Evolutionary conservation across 805 yeast genomes (phyloP).

Genomic region (Cyberlindnera amylophila): DNA sequence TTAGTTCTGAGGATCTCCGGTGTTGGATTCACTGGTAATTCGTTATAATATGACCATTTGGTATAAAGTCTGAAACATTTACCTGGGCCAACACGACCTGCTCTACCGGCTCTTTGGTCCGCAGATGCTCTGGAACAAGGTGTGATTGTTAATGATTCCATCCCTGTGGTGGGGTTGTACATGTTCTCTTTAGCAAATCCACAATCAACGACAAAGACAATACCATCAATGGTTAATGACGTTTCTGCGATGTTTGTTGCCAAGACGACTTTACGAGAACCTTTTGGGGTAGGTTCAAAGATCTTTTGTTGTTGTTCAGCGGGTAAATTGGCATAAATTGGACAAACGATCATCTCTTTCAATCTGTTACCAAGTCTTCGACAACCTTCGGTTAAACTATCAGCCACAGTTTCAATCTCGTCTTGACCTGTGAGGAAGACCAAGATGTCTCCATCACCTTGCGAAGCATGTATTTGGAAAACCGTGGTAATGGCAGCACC

Average conservation of each 20-base stretch:
- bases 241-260: constrained; percentile 98
- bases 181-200: constrained; percentile 93
- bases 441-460: constrained; percentile 76
- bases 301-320: constrained; percentile 76
- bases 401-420: constrained; percentile 83
- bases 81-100: constrained; percentile 97
- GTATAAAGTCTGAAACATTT: constrained; percentile 89
- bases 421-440: constrained; percentile 96
- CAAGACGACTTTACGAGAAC: constrained; percentile 77
- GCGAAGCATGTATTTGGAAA: constrained; percentile 77
- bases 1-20: constrained; percentile 93
- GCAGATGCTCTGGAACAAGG: constrained; percentile 96
- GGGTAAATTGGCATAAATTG: constrained; percentile 90
- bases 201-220: constrained; percentile 88
- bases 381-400: constrained; percentile 62
- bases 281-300: constrained; percentile 82
- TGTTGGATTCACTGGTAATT: constrained; percentile 71
- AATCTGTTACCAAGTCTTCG: constrained; percentile 49
- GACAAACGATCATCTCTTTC: constrained; percentile 66
- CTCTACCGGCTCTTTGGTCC: constrained; percentile 95
- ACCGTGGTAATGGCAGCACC: constrained; percentile 88
- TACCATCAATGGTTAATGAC: constrained; percentile 94
- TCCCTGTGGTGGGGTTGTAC: constrained; percentile 81
- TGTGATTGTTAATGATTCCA: constrained; percentile 79
- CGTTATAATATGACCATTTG: constrained; percentile 73